Percentiles rank a stretch among this genome's conserved stretches.
Evolutionary conservation across 2,329 filamentous ascomycete genomes (phyloP).

Genomic region (Neofusicoccum laricinum): DNA sequence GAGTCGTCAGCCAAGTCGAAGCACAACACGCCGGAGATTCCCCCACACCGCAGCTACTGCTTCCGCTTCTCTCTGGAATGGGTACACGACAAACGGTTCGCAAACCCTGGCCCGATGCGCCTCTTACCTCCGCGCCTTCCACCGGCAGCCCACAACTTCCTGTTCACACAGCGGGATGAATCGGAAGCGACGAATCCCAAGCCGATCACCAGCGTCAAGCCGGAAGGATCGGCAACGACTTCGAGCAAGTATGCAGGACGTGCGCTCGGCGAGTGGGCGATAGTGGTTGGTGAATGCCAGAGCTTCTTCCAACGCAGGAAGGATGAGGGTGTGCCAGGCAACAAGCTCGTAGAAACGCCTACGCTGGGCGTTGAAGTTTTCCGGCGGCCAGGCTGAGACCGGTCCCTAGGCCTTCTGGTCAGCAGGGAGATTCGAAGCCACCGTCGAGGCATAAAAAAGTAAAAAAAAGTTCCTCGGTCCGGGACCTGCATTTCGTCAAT

Average conservation of each 20-base stretch:
- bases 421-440: neutral
- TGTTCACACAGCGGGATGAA: constrained; percentile 41
- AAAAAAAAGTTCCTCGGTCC: neutral
- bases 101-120: constrained; percentile 59
- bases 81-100: constrained; percentile 53
- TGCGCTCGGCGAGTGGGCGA: constrained; percentile 73
- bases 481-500: neutral
- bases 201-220: constrained; percentile 23
- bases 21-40: constrained; percentile 41
- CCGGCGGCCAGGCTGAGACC: constrained; percentile 40
- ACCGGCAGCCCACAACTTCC: constrained; percentile 63
- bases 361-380: constrained; percentile 63
- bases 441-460: neutral
- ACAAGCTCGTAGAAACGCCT: constrained; percentile 69
- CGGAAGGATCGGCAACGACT: constrained; percentile 35
- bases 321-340: constrained; percentile 66
- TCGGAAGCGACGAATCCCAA: constrained; percentile 14
- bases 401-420: neutral
- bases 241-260: constrained; percentile 64
- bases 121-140: constrained; percentile 68
- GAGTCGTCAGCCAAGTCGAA: constrained; percentile 14
- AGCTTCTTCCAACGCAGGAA: constrained; percentile 75
- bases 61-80: constrained; percentile 75
- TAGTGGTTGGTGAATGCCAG: constrained; percentile 75
- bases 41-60: constrained; percentile 57